A percentile compares a stretch with the other conserved stretches of the same genome.
These are phyloP conservation scores for Casuarina equisetifolia DNA, from an alignment of 306 rosid genomes.

Conservation along the genomic window DNA sequence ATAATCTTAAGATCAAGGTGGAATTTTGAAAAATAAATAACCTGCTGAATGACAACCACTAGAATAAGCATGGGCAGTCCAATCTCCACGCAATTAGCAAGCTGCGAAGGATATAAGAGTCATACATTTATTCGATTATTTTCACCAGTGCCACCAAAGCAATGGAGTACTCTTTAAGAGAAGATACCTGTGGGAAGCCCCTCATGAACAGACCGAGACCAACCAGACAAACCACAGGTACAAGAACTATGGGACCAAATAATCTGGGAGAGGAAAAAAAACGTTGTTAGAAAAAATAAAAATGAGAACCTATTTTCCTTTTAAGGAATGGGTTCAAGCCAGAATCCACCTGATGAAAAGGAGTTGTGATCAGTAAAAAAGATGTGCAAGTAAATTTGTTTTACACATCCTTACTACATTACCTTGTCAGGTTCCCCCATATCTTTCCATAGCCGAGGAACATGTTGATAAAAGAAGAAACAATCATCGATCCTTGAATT, in stretches of 20 bases:
- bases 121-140: conserved; percentile 19
- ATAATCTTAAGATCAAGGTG: neutral
- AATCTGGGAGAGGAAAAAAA: conserved; percentile 43
- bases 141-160: conserved; percentile 4
- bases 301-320: neutral
- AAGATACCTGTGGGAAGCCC: conserved; percentile 85
- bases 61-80: conserved; percentile 89
- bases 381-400: neutral
- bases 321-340: conserved; percentile 6
- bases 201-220: conserved; percentile 82
- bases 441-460: conserved; percentile 68
- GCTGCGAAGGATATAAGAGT: conserved; percentile 48
- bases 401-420: neutral
- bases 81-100: conserved; percentile 79
- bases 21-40: conserved; percentile 19
- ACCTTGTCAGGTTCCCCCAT: conserved; percentile 81
- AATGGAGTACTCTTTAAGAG: conserved; percentile 15
- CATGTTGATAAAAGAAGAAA: conserved; percentile 74
- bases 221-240: conserved; percentile 71
- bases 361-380: neutral
- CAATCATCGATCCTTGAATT: conserved; percentile 84
- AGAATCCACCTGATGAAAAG: conserved; percentile 6
- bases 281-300: conserved; percentile 7
- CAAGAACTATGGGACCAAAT: conserved; percentile 69
- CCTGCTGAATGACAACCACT: conserved; percentile 77